These are phyloP conservation scores for Lichtheimia hyalospora DNA, from an alignment of 371 early-diverging fungal genomes.

Conservation along the genomic window DNA sequence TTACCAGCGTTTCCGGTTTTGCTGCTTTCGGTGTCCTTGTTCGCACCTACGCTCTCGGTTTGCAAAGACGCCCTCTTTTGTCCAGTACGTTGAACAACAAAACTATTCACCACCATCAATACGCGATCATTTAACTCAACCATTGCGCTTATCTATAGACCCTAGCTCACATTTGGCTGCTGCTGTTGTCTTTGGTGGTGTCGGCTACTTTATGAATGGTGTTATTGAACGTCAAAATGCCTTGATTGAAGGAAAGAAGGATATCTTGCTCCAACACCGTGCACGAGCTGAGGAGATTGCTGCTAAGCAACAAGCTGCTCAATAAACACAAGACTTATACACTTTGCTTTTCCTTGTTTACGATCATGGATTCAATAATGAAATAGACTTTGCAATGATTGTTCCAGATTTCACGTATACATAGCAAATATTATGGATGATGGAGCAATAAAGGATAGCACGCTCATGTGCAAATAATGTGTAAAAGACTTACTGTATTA, in stretches of 20 bases:
- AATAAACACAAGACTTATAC: slow-evolving; percentile 4
- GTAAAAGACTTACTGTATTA: too few relatives aligned
- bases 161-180: slow-evolving; percentile 38
- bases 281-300: slow-evolving; percentile 50
- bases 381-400: too few relatives aligned
- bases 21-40: slow-evolving; percentile 55
- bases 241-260: slow-evolving; percentile 47
- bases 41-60: slow-evolving; percentile 52
- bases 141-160: slow-evolving; percentile 19
- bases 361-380: too few relatives aligned
- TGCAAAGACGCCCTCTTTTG: slow-evolving; percentile 50
- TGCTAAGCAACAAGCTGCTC: slow-evolving; percentile 18
- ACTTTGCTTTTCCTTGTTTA: too few relatives aligned
- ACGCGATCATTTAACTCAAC: slow-evolving; percentile 5
- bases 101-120: not conserved
- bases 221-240: slow-evolving; percentile 43
- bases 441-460: too few relatives aligned
- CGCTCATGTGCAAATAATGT: too few relatives aligned
- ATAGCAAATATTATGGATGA: too few relatives aligned
- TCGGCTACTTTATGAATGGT: slow-evolving; percentile 41
- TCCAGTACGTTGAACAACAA: slow-evolving; percentile 32
- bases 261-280: slow-evolving; percentile 45
- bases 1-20: slow-evolving; percentile 51
- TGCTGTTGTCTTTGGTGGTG: slow-evolving; percentile 46
- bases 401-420: too few relatives aligned